A percentile compares a stretch with the other conserved stretches of the same genome.
These are phyloP conservation scores for Akanthomyces dipterigenus DNA, from an alignment of 2,329 filamentous ascomycete genomes.

Conservation along the genomic window DNA sequence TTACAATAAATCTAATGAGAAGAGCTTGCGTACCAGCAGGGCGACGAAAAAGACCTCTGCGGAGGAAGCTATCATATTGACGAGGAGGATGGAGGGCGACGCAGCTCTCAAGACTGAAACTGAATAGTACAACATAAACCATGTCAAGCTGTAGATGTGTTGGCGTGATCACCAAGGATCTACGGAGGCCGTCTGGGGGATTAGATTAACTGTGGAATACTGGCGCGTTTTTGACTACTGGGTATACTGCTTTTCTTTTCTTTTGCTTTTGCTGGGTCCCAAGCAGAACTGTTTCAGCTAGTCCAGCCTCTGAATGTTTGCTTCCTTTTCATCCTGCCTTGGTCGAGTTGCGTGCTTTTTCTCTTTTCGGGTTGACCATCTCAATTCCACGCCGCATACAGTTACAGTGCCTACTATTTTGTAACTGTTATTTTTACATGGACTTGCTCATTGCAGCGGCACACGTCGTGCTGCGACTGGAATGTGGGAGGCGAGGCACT, in stretches of 20 bases:
- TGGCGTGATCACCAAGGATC: background rate
- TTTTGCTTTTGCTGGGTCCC: background rate
- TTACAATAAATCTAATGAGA: no score
- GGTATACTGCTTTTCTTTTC: background rate
- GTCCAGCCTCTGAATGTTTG: background rate
- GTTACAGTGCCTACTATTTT: no score
- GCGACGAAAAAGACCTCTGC: no score
- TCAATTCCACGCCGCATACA: background rate
- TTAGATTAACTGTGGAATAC: background rate
- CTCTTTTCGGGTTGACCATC: no score
- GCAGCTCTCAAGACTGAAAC: no score
- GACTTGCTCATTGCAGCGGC: no score
- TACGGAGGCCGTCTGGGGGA: background rate
- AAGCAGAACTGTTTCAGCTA: slow-evolving; percentile 7
- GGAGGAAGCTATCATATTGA: background rate
- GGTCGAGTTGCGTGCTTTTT: background rate
- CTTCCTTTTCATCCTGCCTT: background rate
- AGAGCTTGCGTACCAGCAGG: no score
- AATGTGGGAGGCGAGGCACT: background rate
- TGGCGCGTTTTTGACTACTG: background rate
- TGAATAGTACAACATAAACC: background rate
- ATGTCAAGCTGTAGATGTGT: background rate
- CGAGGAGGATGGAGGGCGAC: no score
- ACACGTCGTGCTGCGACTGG: background rate
- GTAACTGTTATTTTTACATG: no score